Percentiles rank a stretch among this genome's conserved stretches.
These are phyloP conservation scores for Coix lacrymajobi DNA, from an alignment of 176 grass and related monocot species.

Conservation along the genomic window DNA sequence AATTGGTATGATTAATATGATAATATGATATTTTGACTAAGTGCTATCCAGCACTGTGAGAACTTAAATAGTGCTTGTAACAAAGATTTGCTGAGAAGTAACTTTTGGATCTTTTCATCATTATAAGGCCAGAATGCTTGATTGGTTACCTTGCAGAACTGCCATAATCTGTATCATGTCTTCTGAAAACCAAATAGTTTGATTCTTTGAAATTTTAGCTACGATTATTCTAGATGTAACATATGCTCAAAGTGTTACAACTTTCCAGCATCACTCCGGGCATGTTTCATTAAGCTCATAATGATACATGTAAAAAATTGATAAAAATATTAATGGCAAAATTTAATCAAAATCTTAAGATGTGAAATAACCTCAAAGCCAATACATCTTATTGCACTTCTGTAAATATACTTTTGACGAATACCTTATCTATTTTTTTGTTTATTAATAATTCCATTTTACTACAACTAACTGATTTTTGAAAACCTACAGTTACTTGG, in stretches of 20 bases:
- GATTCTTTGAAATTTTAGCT: background rate
- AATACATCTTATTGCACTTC: background rate
- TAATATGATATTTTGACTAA: background rate
- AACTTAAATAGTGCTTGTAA: background rate
- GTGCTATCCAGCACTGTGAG: background rate
- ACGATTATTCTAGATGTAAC: background rate
- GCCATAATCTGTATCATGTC: background rate
- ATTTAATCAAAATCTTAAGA: background rate
- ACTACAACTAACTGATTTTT: slow-evolving; percentile 7
- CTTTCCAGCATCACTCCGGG: background rate
- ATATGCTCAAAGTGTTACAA: background rate
- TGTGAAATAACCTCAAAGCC: background rate
- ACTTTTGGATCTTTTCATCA: background rate
- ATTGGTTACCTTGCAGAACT: background rate
- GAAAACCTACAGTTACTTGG: slow-evolving; percentile 63
- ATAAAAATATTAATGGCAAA: background rate
- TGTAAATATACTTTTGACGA: background rate
- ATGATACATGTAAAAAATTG: background rate
- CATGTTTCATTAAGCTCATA: slow-evolving; percentile 1
- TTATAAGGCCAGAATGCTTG: background rate
- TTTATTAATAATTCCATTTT: background rate
- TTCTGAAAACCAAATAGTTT: background rate
- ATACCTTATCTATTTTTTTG: background rate
- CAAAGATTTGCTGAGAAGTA: background rate
- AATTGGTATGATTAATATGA: background rate